A percentile compares a stretch with the other conserved stretches of the same genome.
Conservation (phyloP, 176 grass and related monocot genomes). For the Oryza glumipatula region DNA sequence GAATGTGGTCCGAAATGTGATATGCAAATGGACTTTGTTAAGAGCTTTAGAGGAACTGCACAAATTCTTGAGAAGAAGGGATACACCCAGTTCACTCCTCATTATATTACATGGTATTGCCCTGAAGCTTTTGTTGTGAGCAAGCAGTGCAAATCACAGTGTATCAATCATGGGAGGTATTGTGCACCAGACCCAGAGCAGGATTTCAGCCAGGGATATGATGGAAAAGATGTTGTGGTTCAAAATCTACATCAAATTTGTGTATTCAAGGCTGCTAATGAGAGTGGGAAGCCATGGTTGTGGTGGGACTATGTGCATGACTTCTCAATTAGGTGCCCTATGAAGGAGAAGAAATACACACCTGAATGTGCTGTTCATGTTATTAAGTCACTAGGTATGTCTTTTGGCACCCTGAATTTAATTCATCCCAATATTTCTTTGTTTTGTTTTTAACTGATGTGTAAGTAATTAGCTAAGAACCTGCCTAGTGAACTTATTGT, state of each 20-base stretch:
- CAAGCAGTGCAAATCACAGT: constrained; percentile 91
- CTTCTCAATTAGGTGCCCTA: constrained; percentile 87
- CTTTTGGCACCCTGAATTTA: constrained; percentile 17
- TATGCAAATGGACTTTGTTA: constrained; percentile 86
- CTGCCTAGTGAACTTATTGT: constrained; percentile 1
- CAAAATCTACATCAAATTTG: constrained; percentile 85
- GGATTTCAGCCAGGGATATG: constrained; percentile 88
- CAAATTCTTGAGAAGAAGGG: constrained; percentile 85
- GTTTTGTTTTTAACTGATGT: constrained; percentile 3
- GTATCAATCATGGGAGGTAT: constrained; percentile 89
- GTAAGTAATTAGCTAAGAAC: background rate
- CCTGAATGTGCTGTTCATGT: constrained; percentile 67
- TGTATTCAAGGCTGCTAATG: constrained; percentile 79
- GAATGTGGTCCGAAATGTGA: constrained; percentile 94
- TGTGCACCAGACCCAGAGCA: constrained; percentile 92
- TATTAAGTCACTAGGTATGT: constrained; percentile 79
- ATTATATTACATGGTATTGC: constrained; percentile 97
- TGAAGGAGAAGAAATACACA: constrained; percentile 92
- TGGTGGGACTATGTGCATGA: constrained; percentile 99
- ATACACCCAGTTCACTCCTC: constrained; percentile 85
- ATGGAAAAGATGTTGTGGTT: constrained; percentile 83
- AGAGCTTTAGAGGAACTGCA: constrained; percentile 79
- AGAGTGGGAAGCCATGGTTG: constrained; percentile 81
- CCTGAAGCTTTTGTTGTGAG: constrained; percentile 73
- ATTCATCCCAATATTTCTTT: constrained; percentile 12